Evolutionary conservation across 306 rosid genomes (phyloP).

Genomic region (Amphicarpaea edgeworthii): DNA sequence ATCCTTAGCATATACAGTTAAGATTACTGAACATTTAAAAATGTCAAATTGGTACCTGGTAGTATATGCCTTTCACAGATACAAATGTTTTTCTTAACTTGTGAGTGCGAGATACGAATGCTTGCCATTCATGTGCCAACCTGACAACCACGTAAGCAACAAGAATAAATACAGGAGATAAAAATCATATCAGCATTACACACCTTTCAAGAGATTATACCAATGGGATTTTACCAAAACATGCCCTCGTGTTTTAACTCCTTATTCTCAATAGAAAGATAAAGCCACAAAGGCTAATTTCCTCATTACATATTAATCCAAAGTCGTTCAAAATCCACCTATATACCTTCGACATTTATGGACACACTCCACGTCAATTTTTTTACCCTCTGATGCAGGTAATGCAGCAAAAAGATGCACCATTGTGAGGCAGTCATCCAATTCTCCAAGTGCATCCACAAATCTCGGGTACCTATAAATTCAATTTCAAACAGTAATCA

Average conservation of each 20-base stretch:
- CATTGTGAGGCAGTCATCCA: constrained; percentile 92
- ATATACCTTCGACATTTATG: constrained; percentile 82
- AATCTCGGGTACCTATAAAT: constrained; percentile 82
- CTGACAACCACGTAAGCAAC: constrained; percentile 47
- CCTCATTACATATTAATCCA: background rate
- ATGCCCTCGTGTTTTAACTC: background rate
- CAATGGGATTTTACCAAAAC: background rate
- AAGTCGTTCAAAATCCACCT: background rate
- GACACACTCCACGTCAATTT: constrained; percentile 72
- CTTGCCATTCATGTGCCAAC: constrained; percentile 97
- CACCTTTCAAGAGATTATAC: background rate
- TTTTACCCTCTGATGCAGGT: constrained; percentile 76
- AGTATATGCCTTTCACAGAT: constrained; percentile 92
- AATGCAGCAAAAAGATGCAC: constrained; percentile 93
- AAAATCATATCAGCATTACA: constrained; percentile 2
- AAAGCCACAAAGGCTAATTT: background rate
- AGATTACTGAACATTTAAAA: constrained; percentile 10
- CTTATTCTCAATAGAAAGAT: constrained; percentile 10
- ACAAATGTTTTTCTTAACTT: constrained; percentile 82
- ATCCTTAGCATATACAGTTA: background rate
- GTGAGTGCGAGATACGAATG: constrained; percentile 79
- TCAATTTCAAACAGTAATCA: constrained; percentile 31
- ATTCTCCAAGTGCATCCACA: constrained; percentile 88
- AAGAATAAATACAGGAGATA: constrained; percentile 15
- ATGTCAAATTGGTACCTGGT: constrained; percentile 64